phyloP scores from a whole-genome alignment of 306 rosid species.

The Adenanthera pavonina region DNA sequence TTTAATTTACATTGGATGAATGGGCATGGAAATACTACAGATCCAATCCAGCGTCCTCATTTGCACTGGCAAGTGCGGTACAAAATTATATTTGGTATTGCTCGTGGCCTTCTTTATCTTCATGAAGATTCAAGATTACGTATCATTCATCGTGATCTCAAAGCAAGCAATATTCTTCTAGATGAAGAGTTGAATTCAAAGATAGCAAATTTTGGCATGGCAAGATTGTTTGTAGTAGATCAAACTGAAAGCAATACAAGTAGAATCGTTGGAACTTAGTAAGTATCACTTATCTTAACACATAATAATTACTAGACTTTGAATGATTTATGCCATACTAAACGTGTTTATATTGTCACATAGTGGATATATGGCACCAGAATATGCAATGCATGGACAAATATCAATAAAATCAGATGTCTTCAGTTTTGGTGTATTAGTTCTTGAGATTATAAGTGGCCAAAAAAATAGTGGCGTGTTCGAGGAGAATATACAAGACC shows the following conservation, averaged over 20 bases:
- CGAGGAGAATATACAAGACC: slow-evolving; percentile 17
- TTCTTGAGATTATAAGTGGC: slow-evolving; percentile 59
- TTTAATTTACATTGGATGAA: background rate
- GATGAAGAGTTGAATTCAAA: slow-evolving; percentile 50
- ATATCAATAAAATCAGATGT: slow-evolving; percentile 58
- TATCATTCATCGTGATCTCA: slow-evolving; percentile 45
- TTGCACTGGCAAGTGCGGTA: slow-evolving; percentile 49
- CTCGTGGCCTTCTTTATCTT: slow-evolving; percentile 52
- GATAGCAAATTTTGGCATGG: slow-evolving; percentile 60
- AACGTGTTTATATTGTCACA: background rate
- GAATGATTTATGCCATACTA: background rate
- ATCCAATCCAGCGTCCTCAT: slow-evolving; percentile 31
- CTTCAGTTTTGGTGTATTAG: slow-evolving; percentile 57
- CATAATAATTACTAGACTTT: background rate
- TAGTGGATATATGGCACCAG: slow-evolving; percentile 75
- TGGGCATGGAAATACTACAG: slow-evolving; percentile 22
- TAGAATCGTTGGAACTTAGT: slow-evolving; percentile 52
- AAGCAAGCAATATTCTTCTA: slow-evolving; percentile 55
- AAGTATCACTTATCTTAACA: slow-evolving; percentile 30
- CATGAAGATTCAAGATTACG: slow-evolving; percentile 54
- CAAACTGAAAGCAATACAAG: slow-evolving; percentile 46
- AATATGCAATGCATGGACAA: slow-evolving; percentile 52
- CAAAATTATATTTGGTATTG: slow-evolving; percentile 49
- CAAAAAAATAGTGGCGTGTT: slow-evolving; percentile 20
- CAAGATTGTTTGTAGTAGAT: slow-evolving; percentile 42